phyloP scores from a whole-genome alignment of 2,329 filamentous ascomycete species.

The Ophiostoma fasciatum region DNA sequence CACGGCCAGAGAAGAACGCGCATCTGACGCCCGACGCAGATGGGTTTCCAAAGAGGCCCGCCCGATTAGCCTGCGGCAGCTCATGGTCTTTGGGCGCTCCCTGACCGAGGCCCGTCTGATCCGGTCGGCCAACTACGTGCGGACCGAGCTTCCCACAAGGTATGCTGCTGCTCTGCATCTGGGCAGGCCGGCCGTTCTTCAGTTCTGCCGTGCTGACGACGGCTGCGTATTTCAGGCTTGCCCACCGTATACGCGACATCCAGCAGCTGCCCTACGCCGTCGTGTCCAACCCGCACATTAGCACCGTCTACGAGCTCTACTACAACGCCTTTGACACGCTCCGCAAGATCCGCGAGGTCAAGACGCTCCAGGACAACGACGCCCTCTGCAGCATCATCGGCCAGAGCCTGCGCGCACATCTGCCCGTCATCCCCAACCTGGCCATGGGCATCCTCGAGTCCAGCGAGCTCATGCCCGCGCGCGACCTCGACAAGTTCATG shows the following conservation, averaged over 20 bases:
- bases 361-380: conserved; percentile 80
- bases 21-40: conserved; percentile 28
- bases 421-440: conserved; percentile 85
- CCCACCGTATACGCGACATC: conserved; percentile 92
- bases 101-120: conserved; percentile 80
- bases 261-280: conserved; percentile 92
- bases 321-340: conserved; percentile 92
- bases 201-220: background rate
- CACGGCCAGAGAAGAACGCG: background rate
- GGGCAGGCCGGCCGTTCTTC: too few relatives aligned
- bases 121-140: conserved; percentile 93
- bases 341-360: conserved; percentile 70
- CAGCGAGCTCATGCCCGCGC: conserved; percentile 62
- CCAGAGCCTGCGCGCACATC: conserved; percentile 68
- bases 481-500: conserved; percentile 86
- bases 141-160: conserved; percentile 82
- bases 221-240: conserved; percentile 42
- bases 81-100: conserved; percentile 93
- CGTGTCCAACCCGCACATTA: conserved; percentile 87
- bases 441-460: conserved; percentile 92
- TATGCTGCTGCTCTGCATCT: conserved; percentile 16
- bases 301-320: conserved; percentile 91
- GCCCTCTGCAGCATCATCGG: conserved; percentile 67
- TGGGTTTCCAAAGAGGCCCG: conserved; percentile 87
- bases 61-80: conserved; percentile 89